Conservation (phyloP, 192 early-diverging fungal species). For the Coemansia sp. region DNA sequence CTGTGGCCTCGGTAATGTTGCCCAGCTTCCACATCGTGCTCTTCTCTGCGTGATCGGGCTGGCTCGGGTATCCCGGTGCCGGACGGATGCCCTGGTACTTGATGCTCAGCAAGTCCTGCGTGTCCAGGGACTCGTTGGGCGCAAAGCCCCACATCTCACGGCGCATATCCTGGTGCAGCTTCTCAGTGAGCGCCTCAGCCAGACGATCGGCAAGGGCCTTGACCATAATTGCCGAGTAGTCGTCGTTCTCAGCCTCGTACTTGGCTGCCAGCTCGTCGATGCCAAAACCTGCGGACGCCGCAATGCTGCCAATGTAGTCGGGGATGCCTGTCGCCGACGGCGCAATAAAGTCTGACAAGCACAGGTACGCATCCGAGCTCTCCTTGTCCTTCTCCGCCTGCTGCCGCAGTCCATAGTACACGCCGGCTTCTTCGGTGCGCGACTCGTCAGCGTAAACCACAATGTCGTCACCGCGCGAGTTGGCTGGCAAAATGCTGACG, state of each 20-base stretch:
- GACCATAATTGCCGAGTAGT: conserved; percentile 91
- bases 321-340: conserved; percentile 69
- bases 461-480: conserved; percentile 88
- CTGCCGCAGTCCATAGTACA: conserved; percentile 87
- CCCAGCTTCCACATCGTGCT: conserved; percentile 88
- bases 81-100: conserved; percentile 96
- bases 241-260: conserved; percentile 80
- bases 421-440: conserved; percentile 61
- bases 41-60: conserved; percentile 96
- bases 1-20: conserved; percentile 74
- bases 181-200: conserved; percentile 89
- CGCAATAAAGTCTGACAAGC: conserved; percentile 89
- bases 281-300: conserved; percentile 87
- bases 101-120: conserved; percentile 82
- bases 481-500: conserved; percentile 87
- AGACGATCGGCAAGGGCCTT: conserved; percentile 94
- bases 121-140: conserved; percentile 65
- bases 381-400: conserved; percentile 86
- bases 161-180: conserved; percentile 87
- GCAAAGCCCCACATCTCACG: conserved; percentile 89
- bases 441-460: conserved; percentile 79
- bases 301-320: conserved; percentile 91
- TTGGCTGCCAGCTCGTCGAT: conserved; percentile 82
- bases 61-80: conserved; percentile 92
- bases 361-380: conserved; percentile 79